Evolutionary conservation across 2,329 filamentous ascomycete genomes (phyloP), one percentile per base, ranked within the genome.

Genomic region (Hypoxylon sp.): DNA sequence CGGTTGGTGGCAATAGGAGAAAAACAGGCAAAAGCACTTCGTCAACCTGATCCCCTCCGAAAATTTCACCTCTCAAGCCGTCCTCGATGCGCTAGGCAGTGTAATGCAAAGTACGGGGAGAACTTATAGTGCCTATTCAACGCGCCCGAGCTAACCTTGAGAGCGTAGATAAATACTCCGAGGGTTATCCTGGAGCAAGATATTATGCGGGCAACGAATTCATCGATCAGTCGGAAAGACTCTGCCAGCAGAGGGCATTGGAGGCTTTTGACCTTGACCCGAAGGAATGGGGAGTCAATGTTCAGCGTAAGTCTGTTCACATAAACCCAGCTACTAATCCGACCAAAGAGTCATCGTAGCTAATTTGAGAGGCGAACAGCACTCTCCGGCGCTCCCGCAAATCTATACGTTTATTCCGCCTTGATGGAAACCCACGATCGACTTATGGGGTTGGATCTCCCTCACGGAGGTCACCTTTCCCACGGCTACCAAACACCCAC

Each of bases 161-260:
- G 76, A 69, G 69, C 77, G 40, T 59, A 92, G 93, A 98, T 83
- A 98, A 99, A 82, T 99, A 99, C 84, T 98, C 96, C 0, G 96
- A 99, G 82, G 96, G 96, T 57, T 99, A 99, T 77, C 96, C 95
- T 33, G 96, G 96, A 63, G 95, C 95, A 68, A 88, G 95, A 79
- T 98, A 98, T 84, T 98, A 98, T 79, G 95, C 95, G 60, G 95
- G 95, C 72, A 98, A 98, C 81, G 92, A 98, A 82, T 94, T 95
- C 81, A 98, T 98, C 77, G 95, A 98, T 78, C 89, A 94, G 77
- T 89, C 95, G 5, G 95, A 98, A 84, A 86, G 91, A 51, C 85
- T 97, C 53, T 98, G 95, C 82, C 96, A 98, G 83, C 88, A 93
- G 79, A 90, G 95, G 76, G 96, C 96, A 17, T 85, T 98, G 11